Evolutionary conservation across 495 filamentous ascomycete genomes (phyloP).

Genomic region (Neurospora sp.): DNA sequence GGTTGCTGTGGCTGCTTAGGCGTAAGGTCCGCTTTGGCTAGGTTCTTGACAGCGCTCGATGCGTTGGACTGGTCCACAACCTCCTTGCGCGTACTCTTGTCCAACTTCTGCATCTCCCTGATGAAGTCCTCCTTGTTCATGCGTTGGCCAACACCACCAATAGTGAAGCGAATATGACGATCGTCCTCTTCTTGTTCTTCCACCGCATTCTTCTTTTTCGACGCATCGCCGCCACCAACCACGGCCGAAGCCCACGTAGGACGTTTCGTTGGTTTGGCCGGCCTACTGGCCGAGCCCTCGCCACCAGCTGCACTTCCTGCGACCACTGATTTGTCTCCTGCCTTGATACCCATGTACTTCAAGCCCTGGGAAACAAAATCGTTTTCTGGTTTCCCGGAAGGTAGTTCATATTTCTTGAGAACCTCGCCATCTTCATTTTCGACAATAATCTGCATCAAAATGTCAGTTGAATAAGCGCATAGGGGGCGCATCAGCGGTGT

Average conservation of each 20-base stretch:
- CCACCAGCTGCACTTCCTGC: constrained; percentile 9
- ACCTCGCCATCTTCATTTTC: constrained; percentile 98
- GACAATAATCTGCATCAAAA: constrained; percentile 62
- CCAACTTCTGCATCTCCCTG: constrained; percentile 66
- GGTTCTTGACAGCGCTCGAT: constrained; percentile 43
- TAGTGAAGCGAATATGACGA: constrained; percentile 76
- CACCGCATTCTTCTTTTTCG: constrained; percentile 31
- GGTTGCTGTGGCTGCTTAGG: constrained; percentile 12
- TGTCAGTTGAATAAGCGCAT: constrained; percentile 10
- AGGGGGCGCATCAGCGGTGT: background rate
- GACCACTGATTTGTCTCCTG: constrained; percentile 19
- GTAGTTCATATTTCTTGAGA: constrained; percentile 90
- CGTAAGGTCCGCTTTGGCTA: constrained; percentile 40
- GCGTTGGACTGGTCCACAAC: constrained; percentile 59
- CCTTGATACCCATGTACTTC: constrained; percentile 37
- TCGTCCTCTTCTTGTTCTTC: constrained; percentile 58
- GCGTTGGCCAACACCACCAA: constrained; percentile 57
- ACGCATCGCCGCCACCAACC: constrained; percentile 30
- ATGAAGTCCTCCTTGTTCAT: constrained; percentile 94
- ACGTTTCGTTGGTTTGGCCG: background rate
- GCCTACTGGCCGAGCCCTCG: constrained; percentile 2
- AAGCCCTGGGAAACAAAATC: constrained; percentile 35
- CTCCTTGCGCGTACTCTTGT: constrained; percentile 63
- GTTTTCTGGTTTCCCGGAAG: constrained; percentile 32
- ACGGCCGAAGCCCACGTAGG: constrained; percentile 42